Base-by-base conservation (phyloP, 352 stramenopile species). In the Pythium aquatile region DNA sequence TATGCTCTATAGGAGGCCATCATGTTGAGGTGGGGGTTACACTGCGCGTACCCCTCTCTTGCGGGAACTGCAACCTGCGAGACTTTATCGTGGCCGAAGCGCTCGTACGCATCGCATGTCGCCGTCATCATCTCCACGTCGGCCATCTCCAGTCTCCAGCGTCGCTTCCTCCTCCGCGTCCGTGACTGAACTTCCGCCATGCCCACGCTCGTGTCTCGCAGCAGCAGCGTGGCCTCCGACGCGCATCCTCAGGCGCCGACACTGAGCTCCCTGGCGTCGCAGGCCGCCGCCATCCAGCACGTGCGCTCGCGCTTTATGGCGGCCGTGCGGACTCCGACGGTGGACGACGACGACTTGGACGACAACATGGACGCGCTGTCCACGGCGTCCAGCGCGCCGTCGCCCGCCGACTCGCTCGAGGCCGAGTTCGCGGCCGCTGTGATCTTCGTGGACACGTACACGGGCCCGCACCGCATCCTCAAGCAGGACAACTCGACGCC, bases 401-500 rank as follows among this genome's bases (percentile, higher is more conserved):
- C 69, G 35, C 72, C 74, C 29, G 63, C 79, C 0, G 66, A 65
- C 39, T 47, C 40, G 55, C 61, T 94, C 16, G 83, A 94, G 68
- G 77, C 72, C 46, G 82, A 92, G 58, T 94, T 94, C 48, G 77
- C 78, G 1, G 81, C 72, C 6, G 85, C 81, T 9, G 80, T 93
- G 33, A 73, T 88, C 44, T 94, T 94, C 63, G 79, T 94, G 11
- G 81, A 94, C 72, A 83, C 78, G 40, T 94, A 94, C 53, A 83
- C 87, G 30, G 83, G 85, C 2, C 83, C 85, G 26, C 85, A 94
- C 60, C 81, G 85, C 58, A 91, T 94, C 55, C 59, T 94, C 32
- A 84, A 68, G 39, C 78, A 91, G 59, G 78, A 88, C 57, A 81
- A 76, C 49, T 94, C 85, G 56, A 78, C 76, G n/a, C 74, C 75